Evolutionary conservation across 805 yeast species (phyloP).

Genomic region (Jamesozyma hellenica): DNA sequence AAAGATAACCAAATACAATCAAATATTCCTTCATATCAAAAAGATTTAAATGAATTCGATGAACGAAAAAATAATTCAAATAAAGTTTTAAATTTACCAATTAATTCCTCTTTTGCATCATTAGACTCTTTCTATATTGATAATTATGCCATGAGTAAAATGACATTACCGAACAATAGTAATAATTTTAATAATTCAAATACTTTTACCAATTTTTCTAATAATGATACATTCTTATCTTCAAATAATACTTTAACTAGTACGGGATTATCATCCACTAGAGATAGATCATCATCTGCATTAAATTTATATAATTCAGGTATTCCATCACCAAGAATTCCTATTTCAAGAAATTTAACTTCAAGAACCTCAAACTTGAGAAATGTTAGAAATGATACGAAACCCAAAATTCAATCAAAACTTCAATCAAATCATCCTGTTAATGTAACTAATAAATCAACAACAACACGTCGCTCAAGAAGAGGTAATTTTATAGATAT

Average conservation of each 20-base stretch:
- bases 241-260: neutral
- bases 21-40: slow-evolving; percentile 5
- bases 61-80: slow-evolving; percentile 26
- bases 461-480: slow-evolving; percentile 1
- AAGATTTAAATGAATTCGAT: slow-evolving; percentile 19
- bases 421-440: neutral
- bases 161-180: slow-evolving; percentile 4
- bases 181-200: neutral
- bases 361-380: neutral
- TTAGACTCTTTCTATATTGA: slow-evolving; percentile 55
- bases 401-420: neutral
- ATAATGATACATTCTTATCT: neutral
- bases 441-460: neutral
- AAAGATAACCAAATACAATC: neutral
- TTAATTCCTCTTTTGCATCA: slow-evolving; percentile 71
- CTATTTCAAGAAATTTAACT: slow-evolving; percentile 3
- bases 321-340: slow-evolving; percentile 5
- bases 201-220: neutral
- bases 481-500: slow-evolving; percentile 6
- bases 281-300: slow-evolving; percentile 4
- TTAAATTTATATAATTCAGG: slow-evolving; percentile 3
- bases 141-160: slow-evolving; percentile 32
- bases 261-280: neutral
- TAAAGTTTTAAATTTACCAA: slow-evolving; percentile 49
- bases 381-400: too few species aligned